Evolutionary conservation across 2,329 filamentous ascomycete species (phyloP).

Genomic region (Septoria linicola): DNA sequence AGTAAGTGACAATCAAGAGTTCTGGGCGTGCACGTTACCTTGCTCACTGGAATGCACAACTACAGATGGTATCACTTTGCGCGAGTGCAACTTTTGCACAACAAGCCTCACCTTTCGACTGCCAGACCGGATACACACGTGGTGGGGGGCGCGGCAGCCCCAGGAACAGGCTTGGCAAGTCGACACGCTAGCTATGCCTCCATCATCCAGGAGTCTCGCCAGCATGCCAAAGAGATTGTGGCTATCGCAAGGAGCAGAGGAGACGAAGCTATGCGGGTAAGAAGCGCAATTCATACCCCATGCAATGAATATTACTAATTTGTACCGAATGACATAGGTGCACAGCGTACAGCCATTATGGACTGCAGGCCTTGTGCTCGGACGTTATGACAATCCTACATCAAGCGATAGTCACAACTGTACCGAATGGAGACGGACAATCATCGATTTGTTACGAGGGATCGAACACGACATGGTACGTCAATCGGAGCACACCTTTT

Average conservation of each 20-base stretch:
- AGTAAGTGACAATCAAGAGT: conserved; percentile 30
- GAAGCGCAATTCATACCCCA: background rate
- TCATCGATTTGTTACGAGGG: conserved; percentile 56
- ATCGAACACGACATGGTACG: conserved; percentile 65
- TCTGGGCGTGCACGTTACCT: too few species aligned
- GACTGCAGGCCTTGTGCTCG: conserved; percentile 62
- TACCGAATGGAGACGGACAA: conserved; percentile 52
- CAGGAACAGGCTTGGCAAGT: conserved; percentile 50
- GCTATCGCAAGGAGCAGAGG: conserved; percentile 59
- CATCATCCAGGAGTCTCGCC: conserved; percentile 55
- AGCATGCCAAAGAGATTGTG: conserved; percentile 61
- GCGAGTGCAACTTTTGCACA: conserved; percentile 60
- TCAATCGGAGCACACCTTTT: conserved; percentile 26
- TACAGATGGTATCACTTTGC: conserved; percentile 59
- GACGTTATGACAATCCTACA: conserved; percentile 39
- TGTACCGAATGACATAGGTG: background rate
- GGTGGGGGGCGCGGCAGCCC: conserved; percentile 11
- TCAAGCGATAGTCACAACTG: conserved; percentile 28
- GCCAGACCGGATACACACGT: conserved; percentile 14
- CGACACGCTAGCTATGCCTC: conserved; percentile 57
- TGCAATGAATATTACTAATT: background rate
- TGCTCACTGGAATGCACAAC: too few species aligned
- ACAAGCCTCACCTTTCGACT: conserved; percentile 58
- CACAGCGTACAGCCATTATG: conserved; percentile 57
- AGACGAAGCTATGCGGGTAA: conserved; percentile 57